phyloP scores from a whole-genome alignment of 345 rosid genomes.

The Abelmoschus esculentus region DNA sequence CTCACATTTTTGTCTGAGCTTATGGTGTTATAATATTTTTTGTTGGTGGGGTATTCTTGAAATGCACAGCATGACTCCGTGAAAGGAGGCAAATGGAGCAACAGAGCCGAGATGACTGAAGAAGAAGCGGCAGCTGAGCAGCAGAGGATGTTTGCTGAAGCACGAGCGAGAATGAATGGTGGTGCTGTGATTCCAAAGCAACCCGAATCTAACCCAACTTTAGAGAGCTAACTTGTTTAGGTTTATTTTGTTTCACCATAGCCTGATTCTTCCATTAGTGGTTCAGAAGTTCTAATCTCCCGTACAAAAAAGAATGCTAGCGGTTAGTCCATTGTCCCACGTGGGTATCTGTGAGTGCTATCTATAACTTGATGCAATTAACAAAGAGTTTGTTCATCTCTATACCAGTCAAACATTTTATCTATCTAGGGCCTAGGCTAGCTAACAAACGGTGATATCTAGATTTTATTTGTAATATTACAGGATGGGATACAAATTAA shows the following conservation, averaged over 20 bases:
- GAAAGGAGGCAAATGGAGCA: slow-evolving; percentile 83
- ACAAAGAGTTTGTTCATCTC: slow-evolving; percentile 25
- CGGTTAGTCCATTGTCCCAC: slow-evolving; percentile 29
- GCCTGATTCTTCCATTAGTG: slow-evolving; percentile 14
- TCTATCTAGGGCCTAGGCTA: not conserved
- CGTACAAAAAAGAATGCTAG: slow-evolving; percentile 10
- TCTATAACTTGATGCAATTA: slow-evolving; percentile 43
- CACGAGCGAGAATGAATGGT: slow-evolving; percentile 98
- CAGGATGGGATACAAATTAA: no score
- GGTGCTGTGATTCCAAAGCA: slow-evolving; percentile 52
- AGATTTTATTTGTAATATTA: no score
- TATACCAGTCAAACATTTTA: not conserved
- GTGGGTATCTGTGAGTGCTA: slow-evolving; percentile 35
- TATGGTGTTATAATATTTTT: no score
- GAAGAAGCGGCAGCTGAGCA: slow-evolving; percentile 97
- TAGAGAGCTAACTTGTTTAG: slow-evolving; percentile 51
- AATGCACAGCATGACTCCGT: slow-evolving; percentile 76
- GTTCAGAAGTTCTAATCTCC: slow-evolving; percentile 11
- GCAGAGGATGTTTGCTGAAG: slow-evolving; percentile 99
- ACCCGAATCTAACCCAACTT: slow-evolving; percentile 53
- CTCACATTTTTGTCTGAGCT: no score
- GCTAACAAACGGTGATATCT: not conserved
- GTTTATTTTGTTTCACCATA: slow-evolving; percentile 13
- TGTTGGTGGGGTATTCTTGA: not conserved
- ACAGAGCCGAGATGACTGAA: slow-evolving; percentile 81